These are phyloP conservation scores for Yarrowia sp. DNA, from an alignment of 805 yeast species.

Conservation along the genomic window DNA sequence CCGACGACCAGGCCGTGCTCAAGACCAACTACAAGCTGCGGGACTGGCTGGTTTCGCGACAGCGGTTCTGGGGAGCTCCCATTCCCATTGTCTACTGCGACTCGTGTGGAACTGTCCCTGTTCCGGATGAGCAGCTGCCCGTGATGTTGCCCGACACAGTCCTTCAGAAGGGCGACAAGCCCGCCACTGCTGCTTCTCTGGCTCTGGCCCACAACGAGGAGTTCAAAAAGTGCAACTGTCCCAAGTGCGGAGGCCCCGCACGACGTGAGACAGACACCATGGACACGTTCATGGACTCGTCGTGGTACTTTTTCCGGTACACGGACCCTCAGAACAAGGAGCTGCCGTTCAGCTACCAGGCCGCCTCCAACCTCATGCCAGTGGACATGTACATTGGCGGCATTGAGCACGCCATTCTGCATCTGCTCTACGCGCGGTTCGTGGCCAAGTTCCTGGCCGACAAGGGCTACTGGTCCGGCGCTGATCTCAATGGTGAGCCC, in stretches of 20 bases:
- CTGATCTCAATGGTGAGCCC: constrained; percentile 67
- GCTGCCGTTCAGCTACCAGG: constrained; percentile 52
- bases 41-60: constrained; percentile 95
- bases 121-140: constrained; percentile 84
- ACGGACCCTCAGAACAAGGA: constrained; percentile 62
- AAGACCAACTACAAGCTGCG: constrained; percentile 50
- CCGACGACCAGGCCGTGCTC: constrained; percentile 28
- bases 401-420: constrained; percentile 94
- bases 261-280: constrained; percentile 93
- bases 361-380: constrained; percentile 60
- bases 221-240: constrained; percentile 75
- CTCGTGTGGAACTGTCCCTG: constrained; percentile 85
- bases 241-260: constrained; percentile 67
- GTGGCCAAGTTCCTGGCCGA: constrained; percentile 73
- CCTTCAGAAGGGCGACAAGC: constrained; percentile 48
- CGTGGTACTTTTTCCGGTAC: constrained; percentile 92
- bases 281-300: constrained; percentile 98
- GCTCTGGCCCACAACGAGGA: constrained; percentile 57
- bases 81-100: constrained; percentile 91
- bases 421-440: constrained; percentile 81
- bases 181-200: constrained; percentile 38
- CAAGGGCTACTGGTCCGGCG: constrained; percentile 67
- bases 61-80: constrained; percentile 98
- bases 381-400: constrained; percentile 94
- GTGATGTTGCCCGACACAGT: constrained; percentile 67